These are phyloP conservation scores for Neonectria magnoliae DNA, from an alignment of 2,329 filamentous ascomycete species.

Conservation along the genomic window DNA sequence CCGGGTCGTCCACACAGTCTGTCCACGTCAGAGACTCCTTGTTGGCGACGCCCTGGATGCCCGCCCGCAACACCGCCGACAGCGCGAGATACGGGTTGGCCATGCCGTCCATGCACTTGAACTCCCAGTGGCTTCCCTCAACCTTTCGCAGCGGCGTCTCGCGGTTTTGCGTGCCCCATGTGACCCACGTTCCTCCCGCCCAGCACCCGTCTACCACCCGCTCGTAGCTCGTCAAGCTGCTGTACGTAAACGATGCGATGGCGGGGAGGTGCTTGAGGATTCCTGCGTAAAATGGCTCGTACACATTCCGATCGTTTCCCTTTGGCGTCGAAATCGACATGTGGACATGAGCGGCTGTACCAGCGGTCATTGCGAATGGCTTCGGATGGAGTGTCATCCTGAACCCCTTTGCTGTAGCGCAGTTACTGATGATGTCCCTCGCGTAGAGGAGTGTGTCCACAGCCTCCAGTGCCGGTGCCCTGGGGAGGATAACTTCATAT, in stretches of 20 bases:
- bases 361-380: constrained; percentile 66
- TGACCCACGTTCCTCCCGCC: constrained; percentile 81
- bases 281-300: constrained; percentile 76
- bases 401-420: constrained; percentile 70
- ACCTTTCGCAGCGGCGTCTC: constrained; percentile 79
- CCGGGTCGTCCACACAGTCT: constrained; percentile 67
- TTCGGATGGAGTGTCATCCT: constrained; percentile 80
- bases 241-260: constrained; percentile 75
- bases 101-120: constrained; percentile 81
- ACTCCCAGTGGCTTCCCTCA: constrained; percentile 75
- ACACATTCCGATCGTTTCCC: constrained; percentile 54
- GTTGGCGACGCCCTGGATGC: constrained; percentile 40
- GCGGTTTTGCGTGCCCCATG: constrained; percentile 85
- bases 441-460: constrained; percentile 78
- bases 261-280: constrained; percentile 73
- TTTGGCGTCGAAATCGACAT: constrained; percentile 68
- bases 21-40: constrained; percentile 55
- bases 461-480: constrained; percentile 70
- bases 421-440: constrained; percentile 72
- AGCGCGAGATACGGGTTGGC: constrained; percentile 79
- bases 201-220: constrained; percentile 75
- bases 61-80: constrained; percentile 46
- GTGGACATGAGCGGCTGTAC: constrained; percentile 76
- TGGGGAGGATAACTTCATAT: constrained; percentile 79
- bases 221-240: constrained; percentile 73